phyloP scores from a whole-genome alignment of 2,329 filamentous ascomycete species.

The Cordyceps farinosa region DNA sequence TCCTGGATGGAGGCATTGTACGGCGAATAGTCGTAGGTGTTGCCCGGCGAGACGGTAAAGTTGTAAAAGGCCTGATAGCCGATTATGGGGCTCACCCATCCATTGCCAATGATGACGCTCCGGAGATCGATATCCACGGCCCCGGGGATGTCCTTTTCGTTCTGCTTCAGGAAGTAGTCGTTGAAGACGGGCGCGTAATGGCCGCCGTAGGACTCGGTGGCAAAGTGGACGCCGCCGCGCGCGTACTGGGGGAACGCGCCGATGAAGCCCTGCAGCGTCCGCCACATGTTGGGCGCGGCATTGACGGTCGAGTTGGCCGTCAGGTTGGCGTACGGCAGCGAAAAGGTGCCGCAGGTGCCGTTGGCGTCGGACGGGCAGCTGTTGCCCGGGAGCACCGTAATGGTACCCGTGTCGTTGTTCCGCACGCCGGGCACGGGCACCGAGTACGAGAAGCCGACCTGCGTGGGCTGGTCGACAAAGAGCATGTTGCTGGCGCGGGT shows the following conservation, averaged over 20 bases:
- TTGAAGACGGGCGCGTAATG: slow-evolving; percentile 65
- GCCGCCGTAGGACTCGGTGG: slow-evolving; percentile 66
- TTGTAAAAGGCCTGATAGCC: slow-evolving; percentile 5
- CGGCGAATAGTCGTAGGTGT: slow-evolving; percentile 6
- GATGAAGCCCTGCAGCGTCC: slow-evolving; percentile 61
- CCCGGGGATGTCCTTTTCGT: slow-evolving; percentile 41
- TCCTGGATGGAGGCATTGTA: slow-evolving; percentile 9
- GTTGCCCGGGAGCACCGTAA: slow-evolving; percentile 18
- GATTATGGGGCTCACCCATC: slow-evolving; percentile 51
- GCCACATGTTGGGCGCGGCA: slow-evolving; percentile 57
- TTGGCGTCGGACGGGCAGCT: slow-evolving; percentile 34
- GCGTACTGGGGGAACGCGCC: slow-evolving; percentile 54
- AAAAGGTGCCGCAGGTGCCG: slow-evolving; percentile 31
- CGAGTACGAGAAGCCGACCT: slow-evolving; percentile 64
- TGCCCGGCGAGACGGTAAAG: slow-evolving; percentile 1
- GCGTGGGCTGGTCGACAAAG: slow-evolving; percentile 59
- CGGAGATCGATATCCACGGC: slow-evolving; percentile 47
- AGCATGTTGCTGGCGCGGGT: slow-evolving; percentile 51
- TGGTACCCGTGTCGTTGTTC: background rate
- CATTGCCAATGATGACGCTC: slow-evolving; percentile 63
- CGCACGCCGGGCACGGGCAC: slow-evolving; percentile 47
- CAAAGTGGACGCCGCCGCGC: slow-evolving; percentile 57
- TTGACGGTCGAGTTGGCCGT: slow-evolving; percentile 11
- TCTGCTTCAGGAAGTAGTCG: slow-evolving; percentile 58
- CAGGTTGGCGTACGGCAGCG: slow-evolving; percentile 14